A percentile compares a stretch with the other conserved stretches of the same genome.
Evolutionary conservation across 129 eudicot genomes (phyloP).

Genomic region (Scalesia atractyloides): DNA sequence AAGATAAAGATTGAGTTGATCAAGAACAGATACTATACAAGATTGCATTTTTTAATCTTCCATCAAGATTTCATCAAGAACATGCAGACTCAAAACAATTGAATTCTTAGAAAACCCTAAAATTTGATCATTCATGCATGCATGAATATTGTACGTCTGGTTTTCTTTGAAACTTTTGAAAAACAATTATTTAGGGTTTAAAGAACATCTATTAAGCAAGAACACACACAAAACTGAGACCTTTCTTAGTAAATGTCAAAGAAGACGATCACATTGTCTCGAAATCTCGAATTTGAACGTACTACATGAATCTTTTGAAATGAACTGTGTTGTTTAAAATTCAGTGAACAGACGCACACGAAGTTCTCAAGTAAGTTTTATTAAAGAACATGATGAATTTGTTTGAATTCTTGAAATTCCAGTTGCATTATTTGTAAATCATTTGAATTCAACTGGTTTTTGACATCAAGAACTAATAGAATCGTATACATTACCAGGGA

Average conservation of each 20-base stretch:
- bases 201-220: background rate
- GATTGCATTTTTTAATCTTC: background rate
- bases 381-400: background rate
- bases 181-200: background rate
- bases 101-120: background rate
- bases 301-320: too few species aligned
- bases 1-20: too few species aligned
- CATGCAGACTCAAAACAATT: too few species aligned
- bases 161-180: background rate
- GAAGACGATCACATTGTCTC: background rate
- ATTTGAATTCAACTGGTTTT: too few species aligned
- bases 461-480: background rate
- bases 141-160: background rate
- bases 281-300: too few species aligned
- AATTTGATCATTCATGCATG: conserved; percentile 3
- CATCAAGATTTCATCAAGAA: background rate
- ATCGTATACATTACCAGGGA: background rate
- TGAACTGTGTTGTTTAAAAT: too few species aligned
- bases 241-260: too few species aligned
- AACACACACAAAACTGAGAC: background rate
- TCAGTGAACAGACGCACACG: too few species aligned
- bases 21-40: background rate
- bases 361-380: background rate
- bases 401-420: background rate
- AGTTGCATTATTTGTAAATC: background rate